Percentiles rank a stretch among this genome's conserved stretches.
Evolutionary conservation across 306 rosid species (phyloP).

Genomic region (Vicia faba): DNA sequence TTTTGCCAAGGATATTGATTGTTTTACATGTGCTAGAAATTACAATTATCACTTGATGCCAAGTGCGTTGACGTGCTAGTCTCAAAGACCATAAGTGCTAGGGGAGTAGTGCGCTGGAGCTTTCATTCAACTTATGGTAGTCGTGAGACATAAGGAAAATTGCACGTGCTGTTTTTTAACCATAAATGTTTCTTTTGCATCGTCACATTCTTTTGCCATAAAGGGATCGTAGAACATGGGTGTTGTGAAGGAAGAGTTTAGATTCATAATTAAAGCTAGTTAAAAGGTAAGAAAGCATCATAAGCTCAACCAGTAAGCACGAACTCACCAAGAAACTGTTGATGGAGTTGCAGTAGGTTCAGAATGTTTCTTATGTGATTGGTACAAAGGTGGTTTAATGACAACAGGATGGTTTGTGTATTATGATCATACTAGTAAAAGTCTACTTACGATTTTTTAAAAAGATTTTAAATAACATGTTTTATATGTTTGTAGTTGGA

Average conservation of each 20-base stretch:
- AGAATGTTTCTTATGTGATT: constrained; percentile 59
- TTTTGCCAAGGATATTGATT: neutral
- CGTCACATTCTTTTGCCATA: neutral
- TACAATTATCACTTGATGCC: neutral
- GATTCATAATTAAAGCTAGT: neutral
- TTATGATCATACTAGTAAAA: too few relatives aligned
- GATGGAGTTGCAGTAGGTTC: constrained; percentile 68
- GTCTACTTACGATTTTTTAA: too few relatives aligned
- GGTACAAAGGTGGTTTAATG: constrained; percentile 43
- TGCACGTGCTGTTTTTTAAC: neutral
- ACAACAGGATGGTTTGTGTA: neutral
- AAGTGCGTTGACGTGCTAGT: neutral
- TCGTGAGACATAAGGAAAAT: neutral
- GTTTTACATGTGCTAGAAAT: neutral
- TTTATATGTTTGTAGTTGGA: too few relatives aligned
- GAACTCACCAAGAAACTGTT: constrained; percentile 46
- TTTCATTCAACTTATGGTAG: neutral
- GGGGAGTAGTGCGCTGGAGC: neutral
- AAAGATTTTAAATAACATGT: too few relatives aligned
- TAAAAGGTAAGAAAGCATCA: neutral
- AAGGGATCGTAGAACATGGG: neutral
- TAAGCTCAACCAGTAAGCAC: constrained; percentile 17
- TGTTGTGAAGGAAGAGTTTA: neutral
- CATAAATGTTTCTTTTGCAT: constrained; percentile 10
- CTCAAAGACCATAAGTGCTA: neutral